A percentile compares a stretch with the other conserved stretches of the same genome.
phyloP scores from a whole-genome alignment of 352 stramenopile genomes.

The Globisporangium paroecandrum region DNA sequence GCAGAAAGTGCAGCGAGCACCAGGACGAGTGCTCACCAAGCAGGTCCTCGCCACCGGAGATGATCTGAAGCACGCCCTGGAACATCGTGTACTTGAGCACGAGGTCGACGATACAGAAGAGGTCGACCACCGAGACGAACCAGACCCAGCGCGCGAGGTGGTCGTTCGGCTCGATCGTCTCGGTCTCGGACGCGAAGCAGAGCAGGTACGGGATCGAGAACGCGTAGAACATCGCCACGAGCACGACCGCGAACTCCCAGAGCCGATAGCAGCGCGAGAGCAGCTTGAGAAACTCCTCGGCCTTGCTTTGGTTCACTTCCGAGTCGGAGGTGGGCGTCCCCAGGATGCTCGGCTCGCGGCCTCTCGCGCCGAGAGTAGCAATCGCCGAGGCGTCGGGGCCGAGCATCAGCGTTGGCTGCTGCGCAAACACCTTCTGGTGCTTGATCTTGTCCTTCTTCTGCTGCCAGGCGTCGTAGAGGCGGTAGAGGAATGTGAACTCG shows the following conservation, averaged over 20 bases:
- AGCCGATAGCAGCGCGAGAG: conserved; percentile 45
- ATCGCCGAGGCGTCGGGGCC: neutral
- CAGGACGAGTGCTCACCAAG: conserved; percentile 8
- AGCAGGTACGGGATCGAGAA: conserved; percentile 56
- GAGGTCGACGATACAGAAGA: conserved; percentile 52
- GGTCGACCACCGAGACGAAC: conserved; percentile 40
- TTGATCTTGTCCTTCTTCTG: conserved; percentile 14
- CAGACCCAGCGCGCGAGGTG: conserved; percentile 29
- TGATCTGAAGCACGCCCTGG: conserved; percentile 35
- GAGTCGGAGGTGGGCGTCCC: neutral
- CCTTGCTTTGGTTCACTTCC: conserved; percentile 12
- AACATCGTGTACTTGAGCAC: conserved; percentile 58
- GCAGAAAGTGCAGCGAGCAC: conserved; percentile 16
- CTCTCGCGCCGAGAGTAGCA: neutral
- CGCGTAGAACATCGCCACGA: conserved; percentile 55
- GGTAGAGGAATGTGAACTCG: conserved; percentile 56
- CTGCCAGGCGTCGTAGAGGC: conserved; percentile 40
- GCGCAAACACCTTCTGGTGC: conserved; percentile 6
- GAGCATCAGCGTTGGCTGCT: neutral
- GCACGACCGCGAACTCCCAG: conserved; percentile 51
- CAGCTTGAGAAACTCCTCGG: conserved; percentile 54
- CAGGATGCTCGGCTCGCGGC: neutral
- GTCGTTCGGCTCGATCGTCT: conserved; percentile 14
- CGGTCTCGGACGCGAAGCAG: conserved; percentile 45
- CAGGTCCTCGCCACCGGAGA: neutral